phyloP scores from a whole-genome alignment of 176 grass and related monocot species.

The Areca catechu region DNA sequence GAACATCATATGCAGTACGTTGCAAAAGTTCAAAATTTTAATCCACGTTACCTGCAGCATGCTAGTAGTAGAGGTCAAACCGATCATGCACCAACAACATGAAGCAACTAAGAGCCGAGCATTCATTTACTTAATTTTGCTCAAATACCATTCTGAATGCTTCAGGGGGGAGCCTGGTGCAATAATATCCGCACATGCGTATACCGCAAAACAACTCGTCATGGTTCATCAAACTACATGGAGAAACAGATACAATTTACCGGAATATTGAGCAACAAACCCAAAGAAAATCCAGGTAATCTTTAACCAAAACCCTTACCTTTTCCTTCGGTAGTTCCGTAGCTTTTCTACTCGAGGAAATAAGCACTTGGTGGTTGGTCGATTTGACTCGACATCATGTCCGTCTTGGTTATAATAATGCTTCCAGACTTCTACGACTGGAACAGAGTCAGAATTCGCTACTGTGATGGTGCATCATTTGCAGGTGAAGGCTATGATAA shows the following conservation, averaged over 20 bases:
- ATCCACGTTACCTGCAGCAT: too few relatives aligned
- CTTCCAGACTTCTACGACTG: constrained; percentile 80
- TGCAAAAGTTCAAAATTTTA: too few relatives aligned
- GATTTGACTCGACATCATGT: too few relatives aligned
- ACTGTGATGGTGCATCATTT: constrained; percentile 87
- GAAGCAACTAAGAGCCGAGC: too few relatives aligned
- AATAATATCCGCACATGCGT: constrained; percentile 47
- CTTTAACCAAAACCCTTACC: background rate
- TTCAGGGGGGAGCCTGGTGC: constrained; percentile 82
- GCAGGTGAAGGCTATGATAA: constrained; percentile 55
- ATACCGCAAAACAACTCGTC: constrained; percentile 34
- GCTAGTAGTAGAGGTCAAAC: too few relatives aligned
- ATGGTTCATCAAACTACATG: constrained; percentile 65
- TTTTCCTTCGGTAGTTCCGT: background rate
- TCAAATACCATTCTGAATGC: background rate
- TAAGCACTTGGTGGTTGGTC: too few relatives aligned
- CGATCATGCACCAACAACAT: too few relatives aligned
- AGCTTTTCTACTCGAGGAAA: too few relatives aligned
- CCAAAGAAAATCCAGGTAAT: constrained; percentile 58
- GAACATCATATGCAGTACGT: too few relatives aligned
- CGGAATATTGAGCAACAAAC: constrained; percentile 55
- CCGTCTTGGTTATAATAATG: background rate
- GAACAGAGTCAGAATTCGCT: constrained; percentile 76
- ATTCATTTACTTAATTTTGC: too few relatives aligned
- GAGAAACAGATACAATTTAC: constrained; percentile 45